Base-by-base conservation (phyloP, 768 basidiomycete species). In the Kwoniella shandongensis region DNA sequence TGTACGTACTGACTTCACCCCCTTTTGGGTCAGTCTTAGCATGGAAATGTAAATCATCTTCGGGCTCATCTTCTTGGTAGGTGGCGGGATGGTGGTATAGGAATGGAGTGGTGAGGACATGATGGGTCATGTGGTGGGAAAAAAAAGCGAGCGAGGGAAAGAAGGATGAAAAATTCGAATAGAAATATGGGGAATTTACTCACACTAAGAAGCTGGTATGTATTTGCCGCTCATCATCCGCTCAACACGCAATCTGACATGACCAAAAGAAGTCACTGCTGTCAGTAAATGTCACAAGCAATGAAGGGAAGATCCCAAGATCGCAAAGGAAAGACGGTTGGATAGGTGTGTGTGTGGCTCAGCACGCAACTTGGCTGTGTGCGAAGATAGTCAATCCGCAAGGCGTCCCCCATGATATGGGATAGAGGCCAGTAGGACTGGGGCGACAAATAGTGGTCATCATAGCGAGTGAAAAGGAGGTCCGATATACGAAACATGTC, bases 351-450 rank as follows among this genome's bases (percentile, higher is more conserved):
- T 41, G 46, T 15, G 38, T 25, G 50, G 66, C 63, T 70, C 69
- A 70, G 69, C 50, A 57, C 46, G 58, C 60, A 59, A 62, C 58
- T 66, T 65, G 69, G 65, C 61, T 58, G 56, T 53, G 62, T 65
- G 65, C 68, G 56, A 57, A 53, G 25, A 48, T 27, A 32, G 62
- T 65, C 63, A 51, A 65, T 70, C 69, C 69, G 53, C 69, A 70
- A 44, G 63, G 64, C 65, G 65, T 67, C 65, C 65, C 65, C 61
- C 62, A 59, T 54, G 41, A 42, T 10, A 52, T 57, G 57, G 53
- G 62, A 67, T 67, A 67, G 65, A 67, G 65, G 65, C 68, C 65
- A 62, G 51, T 70, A 70, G 69, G 69, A 70, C 69, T 70, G 69
- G 69, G 69, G 69, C 69, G 69, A 70, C 69, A 70, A 66, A 56